These are phyloP conservation scores for Daldinia childiae DNA, from an alignment of 495 filamentous ascomycete species.

Conservation along the genomic window DNA sequence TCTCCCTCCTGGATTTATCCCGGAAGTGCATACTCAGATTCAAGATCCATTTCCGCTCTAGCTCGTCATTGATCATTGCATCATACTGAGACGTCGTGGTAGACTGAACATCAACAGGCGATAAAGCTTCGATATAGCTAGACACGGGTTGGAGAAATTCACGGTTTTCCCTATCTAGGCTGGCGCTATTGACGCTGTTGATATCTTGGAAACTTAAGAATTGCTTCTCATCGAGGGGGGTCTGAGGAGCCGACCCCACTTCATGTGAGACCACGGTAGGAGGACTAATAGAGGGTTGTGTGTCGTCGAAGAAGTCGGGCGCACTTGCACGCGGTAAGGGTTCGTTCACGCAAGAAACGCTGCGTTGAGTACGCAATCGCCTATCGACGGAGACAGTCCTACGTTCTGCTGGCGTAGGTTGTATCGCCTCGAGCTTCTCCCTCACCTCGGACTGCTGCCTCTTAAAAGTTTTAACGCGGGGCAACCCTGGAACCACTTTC, in stretches of 20 bases:
- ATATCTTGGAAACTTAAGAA: conserved; percentile 41
- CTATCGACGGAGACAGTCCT: conserved; percentile 80
- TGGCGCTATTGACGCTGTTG: conserved; percentile 19
- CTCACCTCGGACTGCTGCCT: conserved; percentile 82
- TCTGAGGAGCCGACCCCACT: conserved; percentile 42
- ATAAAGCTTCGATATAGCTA: conserved; percentile 39
- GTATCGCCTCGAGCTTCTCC: conserved; percentile 72
- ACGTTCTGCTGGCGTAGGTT: conserved; percentile 69
- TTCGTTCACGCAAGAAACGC: conserved; percentile 45
- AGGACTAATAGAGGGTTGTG: conserved; percentile 22
- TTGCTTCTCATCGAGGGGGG: conserved; percentile 46
- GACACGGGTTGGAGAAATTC: conserved; percentile 19
- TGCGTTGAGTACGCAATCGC: conserved; percentile 54
- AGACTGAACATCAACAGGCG: conserved; percentile 52
- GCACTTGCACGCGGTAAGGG: conserved; percentile 54
- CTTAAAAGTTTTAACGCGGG: conserved; percentile 78
- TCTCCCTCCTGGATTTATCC: conserved; percentile 92
- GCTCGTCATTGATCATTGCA: conserved; percentile 75
- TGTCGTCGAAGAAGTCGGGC: conserved; percentile 50
- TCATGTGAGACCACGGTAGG: conserved; percentile 28
- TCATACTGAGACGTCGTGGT: conserved; percentile 63
- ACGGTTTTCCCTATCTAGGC: conserved; percentile 31
- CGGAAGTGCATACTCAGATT: conserved; percentile 99
- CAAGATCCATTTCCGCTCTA: conserved; percentile 92
- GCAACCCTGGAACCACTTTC: conserved; percentile 81